Conservation (phyloP, 257 asterid species). For the Solanum sparsipilum region DNA sequence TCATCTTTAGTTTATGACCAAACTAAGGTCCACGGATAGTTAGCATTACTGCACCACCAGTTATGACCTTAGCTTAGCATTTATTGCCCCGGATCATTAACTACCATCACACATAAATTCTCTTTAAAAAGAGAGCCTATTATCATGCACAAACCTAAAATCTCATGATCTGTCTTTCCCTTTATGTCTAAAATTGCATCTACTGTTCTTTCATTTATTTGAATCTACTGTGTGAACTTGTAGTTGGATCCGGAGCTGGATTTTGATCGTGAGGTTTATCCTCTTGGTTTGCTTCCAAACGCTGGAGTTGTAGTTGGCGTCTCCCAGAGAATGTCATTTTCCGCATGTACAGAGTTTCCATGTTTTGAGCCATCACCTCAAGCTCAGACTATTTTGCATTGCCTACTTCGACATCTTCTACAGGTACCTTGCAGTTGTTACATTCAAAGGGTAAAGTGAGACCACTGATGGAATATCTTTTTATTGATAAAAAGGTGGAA, state of each 20-base stretch:
- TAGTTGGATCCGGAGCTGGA: conserved; percentile 99
- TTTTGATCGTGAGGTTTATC: conserved; percentile 98
- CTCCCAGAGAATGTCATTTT: conserved; percentile 97
- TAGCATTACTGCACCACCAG: background rate
- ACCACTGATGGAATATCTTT: background rate
- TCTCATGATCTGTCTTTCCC: background rate
- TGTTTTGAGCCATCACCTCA: conserved; percentile 99
- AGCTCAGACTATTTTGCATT: conserved; percentile 97
- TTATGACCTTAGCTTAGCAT: background rate
- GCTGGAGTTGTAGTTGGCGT: conserved; percentile 99
- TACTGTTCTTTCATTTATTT: conserved; percentile 6
- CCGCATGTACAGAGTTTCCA: conserved; percentile 97
- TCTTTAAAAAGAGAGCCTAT: background rate
- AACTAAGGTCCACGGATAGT: background rate
- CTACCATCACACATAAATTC: background rate
- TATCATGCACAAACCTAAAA: background rate
- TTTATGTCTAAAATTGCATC: background rate
- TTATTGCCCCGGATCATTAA: background rate
- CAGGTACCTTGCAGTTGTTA: conserved; percentile 43
- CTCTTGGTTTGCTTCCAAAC: conserved; percentile 96
- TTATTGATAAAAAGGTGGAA: background rate
- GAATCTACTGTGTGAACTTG: conserved; percentile 19
- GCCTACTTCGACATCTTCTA: conserved; percentile 96
- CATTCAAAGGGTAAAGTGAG: background rate
- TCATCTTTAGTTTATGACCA: background rate